A percentile compares a stretch with the other conserved stretches of the same genome.
phyloP scores from a whole-genome alignment of 2,329 filamentous ascomycete species.

The Phaeophleospora eucalypticola region DNA sequence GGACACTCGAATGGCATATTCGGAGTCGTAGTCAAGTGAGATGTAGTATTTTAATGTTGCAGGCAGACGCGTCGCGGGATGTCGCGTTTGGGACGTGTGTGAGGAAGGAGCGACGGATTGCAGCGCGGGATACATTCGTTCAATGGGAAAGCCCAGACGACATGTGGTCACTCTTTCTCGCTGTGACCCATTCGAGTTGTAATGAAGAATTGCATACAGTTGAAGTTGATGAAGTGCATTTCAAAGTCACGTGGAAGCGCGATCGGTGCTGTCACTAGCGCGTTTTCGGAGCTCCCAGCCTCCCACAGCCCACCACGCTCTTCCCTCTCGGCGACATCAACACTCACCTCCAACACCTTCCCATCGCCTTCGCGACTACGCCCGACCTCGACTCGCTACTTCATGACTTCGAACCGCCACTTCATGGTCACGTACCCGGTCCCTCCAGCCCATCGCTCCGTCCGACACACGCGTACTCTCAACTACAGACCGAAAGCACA shows the following conservation, averaged over 20 bases:
- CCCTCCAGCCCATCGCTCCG: constrained; percentile 11
- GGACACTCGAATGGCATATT: constrained; percentile 1
- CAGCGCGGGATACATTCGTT: no score
- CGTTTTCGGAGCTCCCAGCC: constrained; percentile 10
- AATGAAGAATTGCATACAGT: no score
- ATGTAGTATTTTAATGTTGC: not conserved
- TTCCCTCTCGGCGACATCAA: constrained; percentile 3
- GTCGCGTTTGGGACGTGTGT: not conserved
- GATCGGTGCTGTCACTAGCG: constrained; percentile 7
- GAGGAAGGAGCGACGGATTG: constrained; percentile 3
- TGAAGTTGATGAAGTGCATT: no score
- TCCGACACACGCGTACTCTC: constrained; percentile 29
- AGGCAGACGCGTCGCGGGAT: not conserved
- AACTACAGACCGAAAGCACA: constrained; percentile 53
- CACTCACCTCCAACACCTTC: not conserved
- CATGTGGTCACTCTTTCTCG: no score
- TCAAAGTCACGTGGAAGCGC: no score
- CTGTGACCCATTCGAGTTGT: no score
- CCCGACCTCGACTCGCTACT: constrained; percentile 1
- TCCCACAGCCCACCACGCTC: constrained; percentile 2
- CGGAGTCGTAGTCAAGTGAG: not conserved
- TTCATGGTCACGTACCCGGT: constrained; percentile 18
- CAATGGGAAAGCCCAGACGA: no score
- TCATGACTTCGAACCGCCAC: constrained; percentile 9
- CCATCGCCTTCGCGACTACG: not conserved